Evolutionary conservation across 768 basidiomycete species (phyloP).

Genomic region (Candolleomyces efflorescens): DNA sequence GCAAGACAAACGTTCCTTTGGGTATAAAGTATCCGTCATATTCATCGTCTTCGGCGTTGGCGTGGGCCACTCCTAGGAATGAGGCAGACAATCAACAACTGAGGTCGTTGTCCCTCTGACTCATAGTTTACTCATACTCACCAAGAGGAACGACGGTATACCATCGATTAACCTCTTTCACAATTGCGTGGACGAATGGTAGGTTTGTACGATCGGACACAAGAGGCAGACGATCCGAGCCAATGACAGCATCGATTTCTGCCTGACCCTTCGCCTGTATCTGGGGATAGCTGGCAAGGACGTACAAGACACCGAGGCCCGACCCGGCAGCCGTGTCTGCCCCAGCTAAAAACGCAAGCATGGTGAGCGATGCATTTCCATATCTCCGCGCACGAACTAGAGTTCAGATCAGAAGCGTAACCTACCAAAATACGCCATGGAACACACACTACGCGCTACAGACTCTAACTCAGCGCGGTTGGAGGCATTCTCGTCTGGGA

Average conservation of each 20-base stretch:
- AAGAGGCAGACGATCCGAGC: conserved; percentile 3
- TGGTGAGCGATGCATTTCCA: background rate
- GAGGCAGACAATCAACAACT: conserved; percentile 5
- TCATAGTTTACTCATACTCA: no score
- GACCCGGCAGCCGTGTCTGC: conserved; percentile 21
- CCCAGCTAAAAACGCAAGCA: conserved; percentile 14
- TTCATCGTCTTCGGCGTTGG: conserved; percentile 5
- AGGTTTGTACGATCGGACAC: background rate
- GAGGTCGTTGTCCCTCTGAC: no score
- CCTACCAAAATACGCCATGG: conserved; percentile 20
- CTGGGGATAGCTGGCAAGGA: background rate
- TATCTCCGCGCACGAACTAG: background rate
- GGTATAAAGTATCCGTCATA: conserved; percentile 28
- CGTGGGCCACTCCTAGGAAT: background rate
- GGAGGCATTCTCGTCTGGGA: background rate
- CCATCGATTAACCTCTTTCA: conserved; percentile 9
- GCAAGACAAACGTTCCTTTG: conserved; percentile 27
- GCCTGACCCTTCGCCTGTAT: conserved; percentile 2
- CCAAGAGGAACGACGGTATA: conserved; percentile 6
- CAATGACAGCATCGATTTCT: conserved; percentile 6
- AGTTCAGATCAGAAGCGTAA: background rate
- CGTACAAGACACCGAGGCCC: background rate
- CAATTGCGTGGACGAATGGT: conserved; percentile 1
- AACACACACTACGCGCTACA: conserved; percentile 22
- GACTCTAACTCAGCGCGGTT: conserved; percentile 4